Conservation (phyloP, 2,329 filamentous ascomycete genomes). For the Penicillium sp. region DNA sequence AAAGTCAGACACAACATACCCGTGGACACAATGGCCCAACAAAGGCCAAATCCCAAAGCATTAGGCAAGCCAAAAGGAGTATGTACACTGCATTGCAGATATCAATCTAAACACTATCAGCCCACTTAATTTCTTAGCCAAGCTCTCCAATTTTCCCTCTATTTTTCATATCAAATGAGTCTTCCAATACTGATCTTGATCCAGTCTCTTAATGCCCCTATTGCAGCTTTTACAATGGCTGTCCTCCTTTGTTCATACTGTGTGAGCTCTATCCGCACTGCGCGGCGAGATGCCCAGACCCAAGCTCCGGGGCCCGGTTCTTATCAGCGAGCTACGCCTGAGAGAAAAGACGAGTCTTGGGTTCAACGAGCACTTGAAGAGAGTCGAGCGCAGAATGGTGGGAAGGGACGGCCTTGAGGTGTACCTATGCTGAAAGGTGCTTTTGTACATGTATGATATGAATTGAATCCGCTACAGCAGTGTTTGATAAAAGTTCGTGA, state of each 20-base stretch:
- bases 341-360: slow-evolving; percentile 30
- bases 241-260: slow-evolving; percentile 61
- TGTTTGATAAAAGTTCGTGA: neutral
- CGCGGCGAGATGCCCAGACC: slow-evolving; percentile 64
- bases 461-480: neutral
- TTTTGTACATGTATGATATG: neutral
- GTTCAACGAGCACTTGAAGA: slow-evolving; percentile 37
- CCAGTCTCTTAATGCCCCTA: slow-evolving; percentile 57
- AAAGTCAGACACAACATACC: neutral
- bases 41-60: slow-evolving; percentile 14
- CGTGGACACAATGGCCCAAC: slow-evolving; percentile 15
- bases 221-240: slow-evolving; percentile 65
- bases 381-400: slow-evolving; percentile 25
- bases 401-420: slow-evolving; percentile 12
- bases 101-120: neutral
- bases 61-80: slow-evolving; percentile 22
- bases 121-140: neutral
- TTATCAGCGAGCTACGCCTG: slow-evolving; percentile 46
- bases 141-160: neutral
- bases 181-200: neutral
- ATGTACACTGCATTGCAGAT: slow-evolving; percentile 6
- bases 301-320: slow-evolving; percentile 36
- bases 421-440: too few relatives aligned
- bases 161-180: neutral
- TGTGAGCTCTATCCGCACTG: slow-evolving; percentile 64